Percentiles rank a stretch among this genome's conserved stretches.
Evolutionary conservation across 257 asterid genomes (phyloP).

Genomic region (Nicotiana obtusifolia): DNA sequence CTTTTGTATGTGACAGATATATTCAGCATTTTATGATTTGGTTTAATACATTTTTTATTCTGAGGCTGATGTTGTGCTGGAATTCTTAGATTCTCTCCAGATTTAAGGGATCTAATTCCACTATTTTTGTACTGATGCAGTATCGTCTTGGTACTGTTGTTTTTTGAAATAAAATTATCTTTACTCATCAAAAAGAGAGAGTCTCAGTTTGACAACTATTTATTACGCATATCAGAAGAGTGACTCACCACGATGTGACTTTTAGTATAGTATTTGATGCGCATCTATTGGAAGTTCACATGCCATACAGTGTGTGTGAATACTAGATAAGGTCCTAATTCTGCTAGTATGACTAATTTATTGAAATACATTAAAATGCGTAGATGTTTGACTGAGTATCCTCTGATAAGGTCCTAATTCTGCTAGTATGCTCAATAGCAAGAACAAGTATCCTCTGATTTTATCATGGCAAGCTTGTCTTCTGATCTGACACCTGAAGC

Average conservation of each 20-base stretch:
- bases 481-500: constrained; percentile 3
- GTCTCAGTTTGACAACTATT: not conserved
- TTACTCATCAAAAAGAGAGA: not conserved
- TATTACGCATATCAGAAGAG: not conserved
- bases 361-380: constrained; percentile 14
- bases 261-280: not conserved
- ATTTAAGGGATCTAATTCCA: not conserved
- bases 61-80: not conserved
- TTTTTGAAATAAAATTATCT: not conserved
- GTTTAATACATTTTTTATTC: not conserved
- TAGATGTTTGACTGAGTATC: constrained; percentile 38
- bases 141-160: not conserved
- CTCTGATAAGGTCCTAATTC: no score
- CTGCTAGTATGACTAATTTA: not conserved
- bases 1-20: not conserved
- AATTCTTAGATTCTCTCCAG: not conserved
- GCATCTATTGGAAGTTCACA: constrained; percentile 5
- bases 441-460: constrained; percentile 15
- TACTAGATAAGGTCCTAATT: not conserved
- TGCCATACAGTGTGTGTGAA: not conserved
- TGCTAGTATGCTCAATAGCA: constrained; percentile 6
- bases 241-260: not conserved
- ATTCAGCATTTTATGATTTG: not conserved
- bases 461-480: not conserved
- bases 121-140: not conserved